Evolutionary conservation across 176 grass and related monocot genomes (phyloP), one percentile per base, ranked within the genome.

Genomic region (Phyllostachys edulis): DNA sequence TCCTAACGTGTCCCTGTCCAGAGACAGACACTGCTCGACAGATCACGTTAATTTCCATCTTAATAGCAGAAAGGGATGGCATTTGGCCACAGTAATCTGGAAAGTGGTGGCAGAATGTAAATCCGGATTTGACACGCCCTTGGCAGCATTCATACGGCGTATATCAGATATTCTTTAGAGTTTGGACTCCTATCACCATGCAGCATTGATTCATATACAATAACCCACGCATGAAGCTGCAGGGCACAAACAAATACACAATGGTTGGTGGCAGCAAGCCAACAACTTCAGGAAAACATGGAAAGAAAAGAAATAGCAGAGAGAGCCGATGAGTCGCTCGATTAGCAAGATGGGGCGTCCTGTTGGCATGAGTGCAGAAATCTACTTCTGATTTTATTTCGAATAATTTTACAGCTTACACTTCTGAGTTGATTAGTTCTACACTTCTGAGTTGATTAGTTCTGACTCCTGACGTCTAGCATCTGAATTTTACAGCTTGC

Each of bases 71-170:
- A 62, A 82, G 40, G 15, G 63, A n/a, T 41, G 56, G 12, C 78
- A 81, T 74, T 51, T 55, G 37, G 23, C 44, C 69, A 9, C 21
- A 67, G 37, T 7, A 65, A 73, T 80, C 67, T 10, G 68, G 44
- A 55, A 40, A 23, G 76, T 18, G 29, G 64, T 3, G 52, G 20
- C 41, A 80, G 6, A 3, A 40, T 65, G 85, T 69, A 66, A 42
- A 73, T 5, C 34, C 23, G 40, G 45, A 23, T 41, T 20, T 64
- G 76, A 26, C 56, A 80, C 84, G 84, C 54, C 57, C 29, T 80
- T 44, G 85, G 67, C 45, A 32, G 57, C 12, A 16, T 13, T 45
- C 17, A 50, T 17, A 86, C 59, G 68, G 34, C 46, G 57, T 42
- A 80, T 44, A 3, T 55, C 6, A 27, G 3, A 80, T 72, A 37